Evolutionary conservation across 352 stramenopile species (phyloP).

Genomic region (Saprolegnia parasitica): DNA sequence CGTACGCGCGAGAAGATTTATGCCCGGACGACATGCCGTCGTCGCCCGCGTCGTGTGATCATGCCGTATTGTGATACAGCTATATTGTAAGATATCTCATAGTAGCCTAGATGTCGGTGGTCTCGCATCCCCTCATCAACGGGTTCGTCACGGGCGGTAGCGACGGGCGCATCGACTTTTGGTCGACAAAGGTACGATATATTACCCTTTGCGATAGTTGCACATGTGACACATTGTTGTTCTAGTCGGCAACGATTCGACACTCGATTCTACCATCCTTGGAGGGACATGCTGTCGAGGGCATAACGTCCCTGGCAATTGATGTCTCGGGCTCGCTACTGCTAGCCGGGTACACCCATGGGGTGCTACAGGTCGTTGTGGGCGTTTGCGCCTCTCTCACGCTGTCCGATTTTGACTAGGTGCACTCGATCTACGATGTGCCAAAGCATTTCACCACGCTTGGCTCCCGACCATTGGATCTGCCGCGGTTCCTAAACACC

Average conservation of each 20-base stretch:
- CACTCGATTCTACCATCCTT: too few species aligned
- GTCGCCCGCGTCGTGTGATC: too few species aligned
- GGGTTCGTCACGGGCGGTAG: constrained; percentile 12
- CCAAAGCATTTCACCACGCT: background rate
- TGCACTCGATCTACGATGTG: constrained; percentile 7
- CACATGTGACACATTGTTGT: too few species aligned
- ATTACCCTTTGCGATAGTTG: too few species aligned
- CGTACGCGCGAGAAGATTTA: too few species aligned
- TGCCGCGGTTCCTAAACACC: background rate
- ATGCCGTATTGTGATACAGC: too few species aligned
- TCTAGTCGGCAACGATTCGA: too few species aligned
- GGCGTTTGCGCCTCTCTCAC: too few species aligned
- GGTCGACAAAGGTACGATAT: constrained; percentile 12
- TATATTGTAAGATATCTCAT: background rate
- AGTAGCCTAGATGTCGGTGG: constrained; percentile 3
- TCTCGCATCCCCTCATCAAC: background rate
- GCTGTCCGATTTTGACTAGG: background rate
- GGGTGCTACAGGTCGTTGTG: background rate
- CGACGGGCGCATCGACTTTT: constrained; percentile 18
- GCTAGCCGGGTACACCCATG: background rate
- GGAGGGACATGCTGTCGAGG: too few species aligned
- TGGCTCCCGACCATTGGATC: background rate
- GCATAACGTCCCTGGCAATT: constrained; percentile 5
- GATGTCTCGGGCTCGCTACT: background rate
- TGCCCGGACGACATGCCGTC: background rate